Percentiles rank a stretch among this genome's conserved stretches.
phyloP scores from a whole-genome alignment of 257 asterid species.

The Thymus mandschuricus region DNA sequence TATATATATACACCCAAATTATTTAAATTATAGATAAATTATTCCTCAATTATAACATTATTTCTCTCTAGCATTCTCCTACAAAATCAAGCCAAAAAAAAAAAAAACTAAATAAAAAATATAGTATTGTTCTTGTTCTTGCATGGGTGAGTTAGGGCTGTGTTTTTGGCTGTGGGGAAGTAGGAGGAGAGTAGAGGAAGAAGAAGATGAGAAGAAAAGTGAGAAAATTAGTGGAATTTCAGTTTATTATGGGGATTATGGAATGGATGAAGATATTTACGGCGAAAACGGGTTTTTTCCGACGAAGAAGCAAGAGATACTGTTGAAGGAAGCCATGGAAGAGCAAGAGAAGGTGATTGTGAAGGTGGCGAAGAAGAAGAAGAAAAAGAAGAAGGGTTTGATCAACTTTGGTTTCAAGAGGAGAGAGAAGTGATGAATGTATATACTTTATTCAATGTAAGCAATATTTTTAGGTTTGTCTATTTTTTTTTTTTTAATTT shows the following conservation, averaged over 20 bases:
- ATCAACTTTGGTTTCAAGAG: slow-evolving; percentile 21
- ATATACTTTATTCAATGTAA: too few species aligned
- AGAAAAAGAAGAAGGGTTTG: slow-evolving; percentile 25
- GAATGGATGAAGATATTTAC: slow-evolving; percentile 38
- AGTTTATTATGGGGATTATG: slow-evolving; percentile 47
- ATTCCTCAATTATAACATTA: not conserved
- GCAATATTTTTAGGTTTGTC: not conserved
- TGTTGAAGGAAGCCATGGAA: slow-evolving; percentile 38
- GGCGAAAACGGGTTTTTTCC: slow-evolving; percentile 31
- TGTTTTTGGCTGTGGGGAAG: slow-evolving; percentile 33
- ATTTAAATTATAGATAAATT: not conserved
- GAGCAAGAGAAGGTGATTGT: slow-evolving; percentile 28
- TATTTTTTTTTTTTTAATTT: not conserved
- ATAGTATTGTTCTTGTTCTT: not conserved
- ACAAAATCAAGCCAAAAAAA: not conserved
- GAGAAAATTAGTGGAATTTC: slow-evolving; percentile 17
- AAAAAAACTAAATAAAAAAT: not conserved
- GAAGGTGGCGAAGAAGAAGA: slow-evolving; percentile 30
- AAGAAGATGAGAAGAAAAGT: slow-evolving; percentile 3
- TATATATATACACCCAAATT: not conserved
- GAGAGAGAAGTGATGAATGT: not conserved
- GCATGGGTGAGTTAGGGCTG: slow-evolving; percentile 28
- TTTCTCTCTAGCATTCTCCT: not conserved
- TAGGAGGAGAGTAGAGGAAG: slow-evolving; percentile 27
- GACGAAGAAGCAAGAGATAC: slow-evolving; percentile 20